Base-by-base conservation (phyloP, 129 eudicot species). In the Logfia minima region DNA sequence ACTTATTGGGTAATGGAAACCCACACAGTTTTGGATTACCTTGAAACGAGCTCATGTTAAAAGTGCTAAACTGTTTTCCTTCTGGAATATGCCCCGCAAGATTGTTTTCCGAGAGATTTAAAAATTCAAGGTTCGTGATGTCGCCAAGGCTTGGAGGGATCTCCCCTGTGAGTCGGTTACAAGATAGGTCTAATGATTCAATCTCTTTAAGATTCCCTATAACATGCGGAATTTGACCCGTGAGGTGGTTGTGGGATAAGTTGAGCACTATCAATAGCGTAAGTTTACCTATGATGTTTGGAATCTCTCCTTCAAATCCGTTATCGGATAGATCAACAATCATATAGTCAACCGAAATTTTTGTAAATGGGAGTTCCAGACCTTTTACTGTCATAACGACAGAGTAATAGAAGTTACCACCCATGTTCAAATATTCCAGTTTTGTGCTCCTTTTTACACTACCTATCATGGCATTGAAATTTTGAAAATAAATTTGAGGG, bases 151-250 rank as follows among this genome's bases (percentile, higher is more conserved):
- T 58, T 58, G 6, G 63, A 58, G 63, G 63, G 19, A 85, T 85
- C 29, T 67, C 80, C 5, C 81, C 88, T 0, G 1, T 58, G 5
- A 85, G 72, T 39, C 77, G 77, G 67, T 81, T 85, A 26, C 74
- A 81, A n/a, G 78, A 68, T 8, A 81, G 72, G 61, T 85, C 88
- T 19, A 81, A 74, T 0, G 83, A 72, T 78, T 85, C 88, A 69
- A 85, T 78, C 10, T 31, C 58, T 6, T 55, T 26, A 4, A 85
- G 74, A 52, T 81, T 69, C 28, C 78, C 85, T 1, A 81, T 32
- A 18, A 48, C 59, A 5, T 48, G 13, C 3, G 88, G 88, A 61
- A 81, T 81, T 4, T 32, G 81, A 51, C 88, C 88, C 1, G 28
- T 31, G 4, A 58, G 63, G 26, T 4, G 19, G 26, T 58, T 58